Conservation (phyloP, 2,329 filamentous ascomycete genomes). For the Phialophora tarda region DNA sequence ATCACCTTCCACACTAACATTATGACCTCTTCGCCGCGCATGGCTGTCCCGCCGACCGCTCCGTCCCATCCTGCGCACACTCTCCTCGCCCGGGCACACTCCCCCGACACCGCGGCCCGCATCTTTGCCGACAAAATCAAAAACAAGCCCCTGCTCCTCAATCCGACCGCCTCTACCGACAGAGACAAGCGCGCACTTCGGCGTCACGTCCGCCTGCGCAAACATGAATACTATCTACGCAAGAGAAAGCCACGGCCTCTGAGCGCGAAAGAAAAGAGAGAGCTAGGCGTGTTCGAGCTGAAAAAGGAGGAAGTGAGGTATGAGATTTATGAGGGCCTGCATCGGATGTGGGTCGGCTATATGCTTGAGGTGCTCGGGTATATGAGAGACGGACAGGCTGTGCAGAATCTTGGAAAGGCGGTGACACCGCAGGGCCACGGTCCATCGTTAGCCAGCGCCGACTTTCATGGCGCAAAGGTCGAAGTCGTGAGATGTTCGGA, state of each 20-base stretch:
- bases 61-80: constrained; percentile 58
- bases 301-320: constrained; percentile 73
- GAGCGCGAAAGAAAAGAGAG: constrained; percentile 77
- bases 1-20: background rate
- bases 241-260: constrained; percentile 69
- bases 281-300: constrained; percentile 74
- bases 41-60: background rate
- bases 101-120: constrained; percentile 69
- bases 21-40: constrained; percentile 17
- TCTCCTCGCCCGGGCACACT: constrained; percentile 79
- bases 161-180: constrained; percentile 63
- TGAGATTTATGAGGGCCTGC: constrained; percentile 75
- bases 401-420: constrained; percentile 39
- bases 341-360: constrained; percentile 82
- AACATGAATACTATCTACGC: constrained; percentile 53
- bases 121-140: constrained; percentile 85
- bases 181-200: constrained; percentile 61
- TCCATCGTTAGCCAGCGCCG: constrained; percentile 76
- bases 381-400: constrained; percentile 46
- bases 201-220: constrained; percentile 56
- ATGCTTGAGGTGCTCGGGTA: constrained; percentile 76
- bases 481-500: constrained; percentile 84
- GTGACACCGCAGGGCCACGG: constrained; percentile 60
- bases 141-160: constrained; percentile 78
- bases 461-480: constrained; percentile 85